Conservation (phyloP, 139 green algal species). For the Spirogloea muscicola region DNA sequence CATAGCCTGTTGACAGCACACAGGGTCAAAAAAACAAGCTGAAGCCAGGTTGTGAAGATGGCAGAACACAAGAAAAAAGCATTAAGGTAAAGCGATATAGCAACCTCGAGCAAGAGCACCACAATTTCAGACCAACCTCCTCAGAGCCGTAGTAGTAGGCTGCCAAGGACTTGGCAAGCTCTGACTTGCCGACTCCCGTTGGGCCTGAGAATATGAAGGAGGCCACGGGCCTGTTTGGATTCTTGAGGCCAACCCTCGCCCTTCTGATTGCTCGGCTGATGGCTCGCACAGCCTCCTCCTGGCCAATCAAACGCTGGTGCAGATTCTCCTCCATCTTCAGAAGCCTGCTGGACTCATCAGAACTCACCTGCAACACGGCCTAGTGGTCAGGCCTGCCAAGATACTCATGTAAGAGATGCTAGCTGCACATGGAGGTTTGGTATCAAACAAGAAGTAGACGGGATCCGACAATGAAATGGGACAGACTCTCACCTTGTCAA, state of each 20-base stretch:
- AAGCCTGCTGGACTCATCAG: conserved; percentile 88
- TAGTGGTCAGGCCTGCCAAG: no score
- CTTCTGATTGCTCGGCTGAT: conserved; percentile 84
- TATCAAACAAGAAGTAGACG: no score
- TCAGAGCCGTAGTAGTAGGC: conserved; percentile 97
- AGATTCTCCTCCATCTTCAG: conserved; percentile 98
- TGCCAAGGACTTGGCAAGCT: conserved; percentile 97
- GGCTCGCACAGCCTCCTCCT: conserved; percentile 86
- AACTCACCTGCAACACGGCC: conserved; percentile 62
- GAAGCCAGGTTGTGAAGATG: no score
- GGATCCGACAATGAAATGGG: no score
- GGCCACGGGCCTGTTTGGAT: conserved; percentile 93
- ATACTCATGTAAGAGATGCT: no score
- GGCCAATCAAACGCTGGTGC: conserved; percentile 90
- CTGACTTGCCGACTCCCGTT: conserved; percentile 93
- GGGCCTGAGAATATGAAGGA: conserved; percentile 94
- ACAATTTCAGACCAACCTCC: no score
- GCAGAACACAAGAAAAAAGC: background rate
- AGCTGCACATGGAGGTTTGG: no score
- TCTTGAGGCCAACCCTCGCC: conserved; percentile 95
- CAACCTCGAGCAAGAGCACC: background rate
- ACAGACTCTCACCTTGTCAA: conserved; percentile 84
- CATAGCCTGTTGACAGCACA: conserved; percentile 51
- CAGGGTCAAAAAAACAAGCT: no score
- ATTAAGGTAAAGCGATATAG: background rate